Conservation (phyloP, 2,329 filamentous ascomycete species). For the Helotiales sp. region DNA sequence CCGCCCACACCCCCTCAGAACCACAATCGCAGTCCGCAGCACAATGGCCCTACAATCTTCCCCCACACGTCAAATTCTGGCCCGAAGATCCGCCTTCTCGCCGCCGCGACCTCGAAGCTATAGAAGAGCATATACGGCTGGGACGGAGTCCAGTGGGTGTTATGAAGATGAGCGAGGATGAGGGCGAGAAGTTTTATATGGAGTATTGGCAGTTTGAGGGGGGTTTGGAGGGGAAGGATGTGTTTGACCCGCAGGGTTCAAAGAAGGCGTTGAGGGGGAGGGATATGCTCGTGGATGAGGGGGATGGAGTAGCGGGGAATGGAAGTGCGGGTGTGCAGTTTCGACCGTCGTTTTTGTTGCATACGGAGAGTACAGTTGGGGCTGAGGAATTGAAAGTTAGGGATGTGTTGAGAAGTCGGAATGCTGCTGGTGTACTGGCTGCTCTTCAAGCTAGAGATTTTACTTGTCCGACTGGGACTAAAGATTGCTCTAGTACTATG, state of each 20-base stretch:
- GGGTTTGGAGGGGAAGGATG: constrained; percentile 22
- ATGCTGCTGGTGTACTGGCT: constrained; percentile 48
- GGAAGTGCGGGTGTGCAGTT: constrained; percentile 43
- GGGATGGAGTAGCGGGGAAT: constrained; percentile 32
- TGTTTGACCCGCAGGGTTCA: not conserved
- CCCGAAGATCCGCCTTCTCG: constrained; percentile 51
- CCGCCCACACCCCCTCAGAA: constrained; percentile 33
- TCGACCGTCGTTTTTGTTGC: constrained; percentile 57
- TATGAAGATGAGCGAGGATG: constrained; percentile 73
- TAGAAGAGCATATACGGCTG: constrained; percentile 47
- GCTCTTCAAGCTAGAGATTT: constrained; percentile 63
- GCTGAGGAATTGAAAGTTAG: constrained; percentile 28
- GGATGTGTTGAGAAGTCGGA: constrained; percentile 5
- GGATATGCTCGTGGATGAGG: constrained; percentile 29
- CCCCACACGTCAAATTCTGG: constrained; percentile 51
- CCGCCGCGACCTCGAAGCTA: constrained; percentile 47
- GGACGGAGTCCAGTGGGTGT: constrained; percentile 61
- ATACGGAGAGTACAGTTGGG: constrained; percentile 43
- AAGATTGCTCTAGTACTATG: constrained; percentile 66
- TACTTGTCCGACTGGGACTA: constrained; percentile 69
- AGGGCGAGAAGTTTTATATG: constrained; percentile 74
- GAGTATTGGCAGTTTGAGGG: constrained; percentile 58
- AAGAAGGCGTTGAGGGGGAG: constrained; percentile 24
- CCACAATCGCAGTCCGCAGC: constrained; percentile 29
- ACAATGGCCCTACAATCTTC: constrained; percentile 53